phyloP scores from a whole-genome alignment of 768 basidiomycete species.

The Lactifluus subvellereus region DNA sequence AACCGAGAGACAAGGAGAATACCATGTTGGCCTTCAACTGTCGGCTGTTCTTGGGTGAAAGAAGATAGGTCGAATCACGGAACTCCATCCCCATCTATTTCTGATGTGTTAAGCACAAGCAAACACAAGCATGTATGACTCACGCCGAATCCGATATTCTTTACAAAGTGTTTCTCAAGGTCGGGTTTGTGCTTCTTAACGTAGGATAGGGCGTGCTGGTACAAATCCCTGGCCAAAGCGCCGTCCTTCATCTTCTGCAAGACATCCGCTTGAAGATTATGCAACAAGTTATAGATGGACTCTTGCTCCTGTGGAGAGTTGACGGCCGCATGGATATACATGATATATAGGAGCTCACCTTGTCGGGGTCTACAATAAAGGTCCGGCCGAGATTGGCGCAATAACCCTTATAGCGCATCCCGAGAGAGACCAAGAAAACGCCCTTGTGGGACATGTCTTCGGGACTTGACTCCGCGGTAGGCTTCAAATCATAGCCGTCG shows the following conservation, averaged over 20 bases:
- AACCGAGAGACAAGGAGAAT: conserved; percentile 78
- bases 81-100: conserved; percentile 91
- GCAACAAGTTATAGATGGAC: conserved; percentile 71
- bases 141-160: conserved; percentile 88
- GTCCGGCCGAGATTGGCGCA: conserved; percentile 90
- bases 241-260: conserved; percentile 76
- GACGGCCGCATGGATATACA: not conserved
- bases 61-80: conserved; percentile 78
- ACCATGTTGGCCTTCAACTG: conserved; percentile 75
- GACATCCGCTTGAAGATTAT: conserved; percentile 73
- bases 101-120: not conserved
- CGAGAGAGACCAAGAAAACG: conserved; percentile 81
- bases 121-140: conserved; percentile 27
- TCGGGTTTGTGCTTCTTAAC: conserved; percentile 76
- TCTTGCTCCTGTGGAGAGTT: conserved; percentile 72
- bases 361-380: conserved; percentile 91
- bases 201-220: conserved; percentile 64
- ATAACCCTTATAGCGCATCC: conserved; percentile 89
- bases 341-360: conserved; percentile 40
- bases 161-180: conserved; percentile 78
- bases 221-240: conserved; percentile 69
- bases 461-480: conserved; percentile 77
- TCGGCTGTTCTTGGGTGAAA: conserved; percentile 75
- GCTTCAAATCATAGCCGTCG: conserved; percentile 81
- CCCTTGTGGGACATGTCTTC: conserved; percentile 84